These are phyloP conservation scores for Suhomyces kilbournensis DNA, from an alignment of 805 yeast species.

Conservation along the genomic window DNA sequence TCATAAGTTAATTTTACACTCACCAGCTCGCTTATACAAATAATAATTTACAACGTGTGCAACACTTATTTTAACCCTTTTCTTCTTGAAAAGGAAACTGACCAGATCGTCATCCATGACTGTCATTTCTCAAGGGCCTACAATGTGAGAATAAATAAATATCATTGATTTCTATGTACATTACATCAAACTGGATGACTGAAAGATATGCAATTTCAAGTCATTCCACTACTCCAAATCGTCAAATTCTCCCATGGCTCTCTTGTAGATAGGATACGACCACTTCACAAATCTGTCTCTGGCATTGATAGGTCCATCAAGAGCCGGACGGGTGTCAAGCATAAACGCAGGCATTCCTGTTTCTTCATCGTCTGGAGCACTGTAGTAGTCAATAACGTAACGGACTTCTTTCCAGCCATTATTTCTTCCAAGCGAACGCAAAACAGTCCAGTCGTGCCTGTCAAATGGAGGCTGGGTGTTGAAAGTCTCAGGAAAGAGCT, in stretches of 20 bases:
- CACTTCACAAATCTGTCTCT: conserved; percentile 68
- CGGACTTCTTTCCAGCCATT: conserved; percentile 69
- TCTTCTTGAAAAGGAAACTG: no score
- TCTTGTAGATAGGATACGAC: conserved; percentile 62
- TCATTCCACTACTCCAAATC: conserved; percentile 9
- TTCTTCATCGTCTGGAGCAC: conserved; percentile 87
- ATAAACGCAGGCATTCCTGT: conserved; percentile 89
- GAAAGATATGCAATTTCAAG: no score
- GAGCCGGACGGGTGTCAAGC: conserved; percentile 93
- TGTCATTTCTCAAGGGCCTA: no score
- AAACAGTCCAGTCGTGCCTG: conserved; percentile 97
- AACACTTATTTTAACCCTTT: no score
- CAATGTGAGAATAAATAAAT: no score
- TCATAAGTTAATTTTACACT: no score
- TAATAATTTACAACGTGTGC: no score
- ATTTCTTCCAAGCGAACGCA: conserved; percentile 52
- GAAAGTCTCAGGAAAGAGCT: conserved; percentile 68
- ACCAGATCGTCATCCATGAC: no score
- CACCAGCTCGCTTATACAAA: no score
- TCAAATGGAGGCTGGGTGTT: conserved; percentile 89
- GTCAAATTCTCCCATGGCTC: conserved; percentile 61
- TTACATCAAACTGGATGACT: no score
- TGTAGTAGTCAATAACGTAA: conserved; percentile 92
- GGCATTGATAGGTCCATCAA: conserved; percentile 64
- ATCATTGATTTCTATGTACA: no score